Base-by-base conservation (phyloP, 2,329 filamentous ascomycete genomes). In the Cryphonectria radicalis region DNA sequence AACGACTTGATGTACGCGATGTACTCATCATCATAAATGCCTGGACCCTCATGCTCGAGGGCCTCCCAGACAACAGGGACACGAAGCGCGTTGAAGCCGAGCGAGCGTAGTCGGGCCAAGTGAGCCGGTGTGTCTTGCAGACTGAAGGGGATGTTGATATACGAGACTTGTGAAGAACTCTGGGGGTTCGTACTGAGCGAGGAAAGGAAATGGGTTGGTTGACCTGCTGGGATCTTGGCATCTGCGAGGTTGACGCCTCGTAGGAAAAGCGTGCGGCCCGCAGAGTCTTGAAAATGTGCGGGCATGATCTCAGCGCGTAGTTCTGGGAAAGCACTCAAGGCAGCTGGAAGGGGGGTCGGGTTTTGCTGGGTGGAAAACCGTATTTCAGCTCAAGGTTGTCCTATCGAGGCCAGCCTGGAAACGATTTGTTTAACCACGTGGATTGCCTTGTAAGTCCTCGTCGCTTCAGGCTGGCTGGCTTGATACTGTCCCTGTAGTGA, bases 201-300 rank as follows among this genome's bases (percentile, higher is more conserved):
- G 6, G 72, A 73, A 40, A 73, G 73, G 7, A 66, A 67, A 63
- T 76, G 72, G 5, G 75, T 72, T 14, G 73, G 73, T 17, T 63
- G 70, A 6, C 70, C 75, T 3, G 68, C 67, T 35, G 75, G 75
- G 68, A 66, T 74, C 28, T 77, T 76, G 2, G 68, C 75, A 53
- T 76, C 75, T 67, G 74, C 75, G 28, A 76, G 73, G 69, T 76
- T 77, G 63, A 76, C 75, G 43, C 75, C 75, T 22, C 75, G 70
- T n/a, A 76, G 69, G 63, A 77, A 28, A n/a, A 77, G 57, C 14
- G 73, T 74, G 55, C 73, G 69, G 28, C 73, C 75, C 28, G 28
- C 28, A 7, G 46, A 35, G 40, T 70, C 68, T 25, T 55, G 68
- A 32, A 70, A 70, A 7, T 67, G 63, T 5, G 63, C 46, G 22